phyloP scores from a whole-genome alignment of 208 protist species.

The Trypanosoma mega region DNA sequence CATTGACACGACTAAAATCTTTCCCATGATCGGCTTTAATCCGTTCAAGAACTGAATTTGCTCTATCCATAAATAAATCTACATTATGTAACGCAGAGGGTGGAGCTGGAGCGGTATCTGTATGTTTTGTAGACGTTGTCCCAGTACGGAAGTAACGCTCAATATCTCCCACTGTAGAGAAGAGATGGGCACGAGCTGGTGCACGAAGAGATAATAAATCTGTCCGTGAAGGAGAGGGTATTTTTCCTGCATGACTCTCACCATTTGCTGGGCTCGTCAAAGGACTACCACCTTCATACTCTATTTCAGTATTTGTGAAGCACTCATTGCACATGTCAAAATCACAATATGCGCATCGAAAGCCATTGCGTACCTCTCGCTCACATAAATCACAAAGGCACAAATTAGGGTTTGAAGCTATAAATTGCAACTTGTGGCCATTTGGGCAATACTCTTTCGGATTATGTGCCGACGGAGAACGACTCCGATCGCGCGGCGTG shows the following conservation, averaged over 20 bases:
- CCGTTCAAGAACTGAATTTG: slow-evolving; percentile 46
- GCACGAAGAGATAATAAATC: neutral
- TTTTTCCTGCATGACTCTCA: too few species aligned
- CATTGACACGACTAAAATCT: neutral
- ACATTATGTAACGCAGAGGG: slow-evolving; percentile 56
- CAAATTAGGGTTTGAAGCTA: slow-evolving; percentile 12
- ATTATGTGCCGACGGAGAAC: neutral
- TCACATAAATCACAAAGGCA: slow-evolving; percentile 45
- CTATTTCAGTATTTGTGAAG: slow-evolving; percentile 20
- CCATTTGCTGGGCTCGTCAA: neutral
- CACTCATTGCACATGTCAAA: slow-evolving; percentile 56
- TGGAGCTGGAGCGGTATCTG: slow-evolving; percentile 59
- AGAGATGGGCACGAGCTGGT: slow-evolving; percentile 50
- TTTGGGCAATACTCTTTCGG: slow-evolving; percentile 55
- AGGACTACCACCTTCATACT: slow-evolving; percentile 2
- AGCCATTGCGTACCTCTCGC: slow-evolving; percentile 26
- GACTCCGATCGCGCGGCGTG: neutral
- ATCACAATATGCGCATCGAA: slow-evolving; percentile 55
- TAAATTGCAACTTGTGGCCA: slow-evolving; percentile 43
- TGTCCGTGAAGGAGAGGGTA: too few species aligned
- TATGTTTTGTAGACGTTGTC: slow-evolving; percentile 67
- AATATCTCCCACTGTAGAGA: slow-evolving; percentile 72
- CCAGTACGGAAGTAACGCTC: slow-evolving; percentile 84
- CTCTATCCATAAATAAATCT: slow-evolving; percentile 48
- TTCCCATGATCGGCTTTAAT: slow-evolving; percentile 9